Evolutionary conservation across 164 flowering plant genomes (phyloP).

Genomic region (Magnolia changhungtana): DNA sequence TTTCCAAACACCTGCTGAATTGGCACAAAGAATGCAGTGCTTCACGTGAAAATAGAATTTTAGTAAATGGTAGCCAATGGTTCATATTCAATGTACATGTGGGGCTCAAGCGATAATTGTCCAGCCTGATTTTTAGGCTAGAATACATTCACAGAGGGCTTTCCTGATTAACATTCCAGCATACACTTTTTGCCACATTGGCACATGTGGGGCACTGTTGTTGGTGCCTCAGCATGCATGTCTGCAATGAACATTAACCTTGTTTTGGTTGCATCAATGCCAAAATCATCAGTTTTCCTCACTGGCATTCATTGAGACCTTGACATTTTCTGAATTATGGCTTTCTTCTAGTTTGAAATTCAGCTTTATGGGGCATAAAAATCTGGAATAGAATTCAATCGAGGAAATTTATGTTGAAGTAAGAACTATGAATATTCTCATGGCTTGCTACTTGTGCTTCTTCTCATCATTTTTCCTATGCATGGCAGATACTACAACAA

Average conservation of each 20-base stretch:
- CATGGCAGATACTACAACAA: slow-evolving; percentile 1
- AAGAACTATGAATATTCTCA: background rate
- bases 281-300: background rate
- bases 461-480: background rate
- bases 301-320: background rate
- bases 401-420: background rate
- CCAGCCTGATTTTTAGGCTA: no score
- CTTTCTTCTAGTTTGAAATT: no score
- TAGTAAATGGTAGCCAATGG: background rate
- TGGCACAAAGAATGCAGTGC: background rate
- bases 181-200: background rate
- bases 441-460: background rate
- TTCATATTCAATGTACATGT: background rate
- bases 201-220: background rate
- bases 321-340: no score
- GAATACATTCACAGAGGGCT: background rate
- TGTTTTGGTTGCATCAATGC: background rate
- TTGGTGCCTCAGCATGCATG: background rate
- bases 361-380: background rate
- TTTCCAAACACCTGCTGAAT: background rate
- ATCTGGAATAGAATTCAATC: background rate
- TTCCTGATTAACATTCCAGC: background rate
- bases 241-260: background rate
- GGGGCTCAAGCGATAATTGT: no score
- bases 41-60: background rate